phyloP scores from a whole-genome alignment of 2,329 filamentous ascomycete species.

The Trichoderma brevicompactum region DNA sequence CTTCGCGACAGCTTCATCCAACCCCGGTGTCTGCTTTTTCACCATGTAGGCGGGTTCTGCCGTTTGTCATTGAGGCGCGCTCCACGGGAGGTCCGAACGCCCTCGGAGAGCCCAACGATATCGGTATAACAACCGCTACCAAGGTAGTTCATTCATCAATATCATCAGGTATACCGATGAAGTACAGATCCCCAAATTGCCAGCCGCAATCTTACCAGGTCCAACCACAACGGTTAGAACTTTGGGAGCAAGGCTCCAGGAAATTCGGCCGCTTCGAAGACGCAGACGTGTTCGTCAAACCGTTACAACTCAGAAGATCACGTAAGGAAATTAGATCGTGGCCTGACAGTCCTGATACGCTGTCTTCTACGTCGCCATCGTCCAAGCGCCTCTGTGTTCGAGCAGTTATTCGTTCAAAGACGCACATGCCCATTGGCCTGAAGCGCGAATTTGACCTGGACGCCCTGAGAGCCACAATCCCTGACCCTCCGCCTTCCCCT shows the following conservation, averaged over 20 bases:
- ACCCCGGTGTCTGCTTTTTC: constrained; percentile 11
- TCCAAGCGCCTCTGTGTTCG: constrained; percentile 35
- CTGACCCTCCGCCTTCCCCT: constrained; percentile 39
- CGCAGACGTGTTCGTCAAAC: constrained; percentile 37
- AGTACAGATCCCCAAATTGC: constrained; percentile 8
- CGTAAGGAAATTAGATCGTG: constrained; percentile 12
- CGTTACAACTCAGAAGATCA: constrained; percentile 35
- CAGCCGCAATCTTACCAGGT: constrained; percentile 30
- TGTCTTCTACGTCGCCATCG: not conserved
- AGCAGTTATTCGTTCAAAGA: constrained; percentile 40
- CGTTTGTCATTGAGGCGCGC: constrained; percentile 3
- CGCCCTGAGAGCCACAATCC: constrained; percentile 52
- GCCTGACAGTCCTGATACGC: not conserved
- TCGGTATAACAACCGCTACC: not conserved
- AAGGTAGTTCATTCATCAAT: not conserved
- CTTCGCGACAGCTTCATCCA: constrained; percentile 1
- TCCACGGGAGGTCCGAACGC: not conserved
- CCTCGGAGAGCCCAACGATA: not conserved
- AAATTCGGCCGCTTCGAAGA: constrained; percentile 30
- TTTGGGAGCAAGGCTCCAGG: constrained; percentile 33
- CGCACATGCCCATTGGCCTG: constrained; percentile 53
- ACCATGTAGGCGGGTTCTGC: not conserved
- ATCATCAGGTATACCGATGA: not conserved
- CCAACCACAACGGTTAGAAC: constrained; percentile 34
- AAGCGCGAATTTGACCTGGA: constrained; percentile 56